phyloP scores from a whole-genome alignment of 176 grass and related monocot genomes.

The Oryza meyeriana region DNA sequence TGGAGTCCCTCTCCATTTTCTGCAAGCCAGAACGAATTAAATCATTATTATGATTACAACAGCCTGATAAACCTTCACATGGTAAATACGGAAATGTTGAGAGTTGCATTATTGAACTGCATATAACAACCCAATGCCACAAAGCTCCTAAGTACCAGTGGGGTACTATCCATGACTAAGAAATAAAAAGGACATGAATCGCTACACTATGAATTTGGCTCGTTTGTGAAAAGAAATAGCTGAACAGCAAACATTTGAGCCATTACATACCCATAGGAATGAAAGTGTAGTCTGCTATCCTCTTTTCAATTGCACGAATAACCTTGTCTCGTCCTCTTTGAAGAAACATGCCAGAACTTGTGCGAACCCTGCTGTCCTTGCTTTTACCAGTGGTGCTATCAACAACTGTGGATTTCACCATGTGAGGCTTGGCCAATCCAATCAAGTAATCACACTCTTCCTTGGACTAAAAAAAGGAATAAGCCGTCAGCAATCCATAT shows the following conservation, averaged over 20 bases:
- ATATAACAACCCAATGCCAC: background rate
- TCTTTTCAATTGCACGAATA: slow-evolving; percentile 79
- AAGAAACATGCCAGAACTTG: slow-evolving; percentile 93
- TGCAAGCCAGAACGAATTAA: slow-evolving; percentile 17
- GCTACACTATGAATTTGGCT: background rate
- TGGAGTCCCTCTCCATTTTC: slow-evolving; percentile 91
- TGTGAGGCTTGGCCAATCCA: slow-evolving; percentile 73
- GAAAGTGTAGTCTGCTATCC: slow-evolving; percentile 95
- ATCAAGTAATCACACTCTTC: slow-evolving; percentile 90
- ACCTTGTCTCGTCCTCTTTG: slow-evolving; percentile 78
- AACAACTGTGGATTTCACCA: slow-evolving; percentile 90
- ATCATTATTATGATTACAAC: background rate
- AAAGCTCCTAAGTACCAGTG: background rate
- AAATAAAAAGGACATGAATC: background rate
- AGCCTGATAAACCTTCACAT: background rate
- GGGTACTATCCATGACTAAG: background rate
- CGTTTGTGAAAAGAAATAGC: background rate
- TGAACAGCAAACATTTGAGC: background rate
- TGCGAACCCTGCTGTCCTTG: slow-evolving; percentile 95
- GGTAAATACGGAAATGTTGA: background rate
- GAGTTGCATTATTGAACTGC: background rate
- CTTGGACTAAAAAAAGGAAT: slow-evolving; percentile 63
- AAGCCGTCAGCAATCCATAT: background rate
- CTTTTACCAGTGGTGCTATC: slow-evolving; percentile 84
- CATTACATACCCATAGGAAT: slow-evolving; percentile 59